phyloP scores from a whole-genome alignment of 140 eudicot species.

The Anethum foeniculum region DNA sequence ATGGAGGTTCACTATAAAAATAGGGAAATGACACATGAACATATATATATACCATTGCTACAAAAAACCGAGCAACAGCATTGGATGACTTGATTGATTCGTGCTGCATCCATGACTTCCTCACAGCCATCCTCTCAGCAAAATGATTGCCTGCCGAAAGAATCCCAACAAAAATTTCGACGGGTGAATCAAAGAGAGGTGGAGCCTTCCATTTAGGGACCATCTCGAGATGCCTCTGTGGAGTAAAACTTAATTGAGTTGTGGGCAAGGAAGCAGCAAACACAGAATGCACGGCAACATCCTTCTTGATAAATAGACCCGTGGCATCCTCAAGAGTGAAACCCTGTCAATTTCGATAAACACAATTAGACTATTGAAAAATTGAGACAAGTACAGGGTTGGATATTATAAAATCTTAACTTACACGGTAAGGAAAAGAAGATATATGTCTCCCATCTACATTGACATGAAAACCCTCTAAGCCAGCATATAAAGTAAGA shows the following conservation, averaged over 20 bases:
- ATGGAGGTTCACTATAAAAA: background rate
- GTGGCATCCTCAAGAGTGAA: slow-evolving; percentile 53
- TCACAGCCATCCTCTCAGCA: slow-evolving; percentile 58
- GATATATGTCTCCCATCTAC: slow-evolving; percentile 53
- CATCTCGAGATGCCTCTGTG: slow-evolving; percentile 9
- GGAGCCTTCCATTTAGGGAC: slow-evolving; percentile 10
- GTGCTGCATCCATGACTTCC: slow-evolving; percentile 71
- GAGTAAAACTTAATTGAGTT: slow-evolving; percentile 4
- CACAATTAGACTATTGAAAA: background rate
- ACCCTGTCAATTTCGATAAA: slow-evolving; percentile 26
- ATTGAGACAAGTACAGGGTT: background rate
- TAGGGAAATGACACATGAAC: background rate
- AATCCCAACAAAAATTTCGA: slow-evolving; percentile 28
- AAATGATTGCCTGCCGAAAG: slow-evolving; percentile 67
- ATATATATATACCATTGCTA: slow-evolving; percentile 39
- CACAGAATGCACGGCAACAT: slow-evolving; percentile 10
- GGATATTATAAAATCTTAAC: slow-evolving; percentile 7
- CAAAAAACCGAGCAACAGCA: slow-evolving; percentile 55
- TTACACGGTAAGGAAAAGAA: slow-evolving; percentile 49
- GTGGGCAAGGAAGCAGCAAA: slow-evolving; percentile 13
- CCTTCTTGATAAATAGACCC: slow-evolving; percentile 30
- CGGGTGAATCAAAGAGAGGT: slow-evolving; percentile 4
- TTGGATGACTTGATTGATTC: slow-evolving; percentile 29
- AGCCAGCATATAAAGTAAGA: slow-evolving; percentile 42
- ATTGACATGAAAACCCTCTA: slow-evolving; percentile 48